phyloP scores from a whole-genome alignment of 305 asterid genomes.

The Solanum aculeatissimum region DNA sequence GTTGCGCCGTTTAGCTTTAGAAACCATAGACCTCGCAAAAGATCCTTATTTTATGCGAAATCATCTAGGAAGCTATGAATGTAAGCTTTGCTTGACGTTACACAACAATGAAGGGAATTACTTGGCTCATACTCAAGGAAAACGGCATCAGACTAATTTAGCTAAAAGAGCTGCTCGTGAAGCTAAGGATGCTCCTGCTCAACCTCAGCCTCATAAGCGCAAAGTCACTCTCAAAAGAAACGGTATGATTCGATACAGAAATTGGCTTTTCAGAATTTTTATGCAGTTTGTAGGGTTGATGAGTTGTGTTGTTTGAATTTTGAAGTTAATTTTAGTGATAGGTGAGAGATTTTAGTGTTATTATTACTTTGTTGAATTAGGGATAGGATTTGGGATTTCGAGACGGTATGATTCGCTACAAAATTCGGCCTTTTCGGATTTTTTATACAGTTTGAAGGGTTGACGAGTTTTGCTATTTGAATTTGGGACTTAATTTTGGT shows the following conservation, averaged over 20 bases:
- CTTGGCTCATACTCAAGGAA: conserved; percentile 96
- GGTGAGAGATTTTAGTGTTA: not conserved
- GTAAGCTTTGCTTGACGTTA: conserved; percentile 86
- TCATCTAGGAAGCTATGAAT: conserved; percentile 91
- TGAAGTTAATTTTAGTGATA: not conserved
- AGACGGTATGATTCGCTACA: not conserved
- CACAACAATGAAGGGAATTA: conserved; percentile 98
- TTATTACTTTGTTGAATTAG: not conserved
- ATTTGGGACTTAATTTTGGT: not conserved
- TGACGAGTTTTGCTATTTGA: not conserved
- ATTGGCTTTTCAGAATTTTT: not conserved
- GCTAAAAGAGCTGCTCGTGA: conserved; percentile 99
- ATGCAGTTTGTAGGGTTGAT: not conserved
- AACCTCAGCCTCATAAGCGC: conserved; percentile 98
- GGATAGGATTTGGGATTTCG: not conserved
- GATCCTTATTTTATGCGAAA: conserved; percentile 98
- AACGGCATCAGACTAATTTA: conserved; percentile 95
- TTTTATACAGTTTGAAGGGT: not conserved
- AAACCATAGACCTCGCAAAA: conserved; percentile 86
- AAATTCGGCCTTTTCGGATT: not conserved
- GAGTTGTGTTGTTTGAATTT: not conserved
- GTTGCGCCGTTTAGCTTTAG: conserved; percentile 76
- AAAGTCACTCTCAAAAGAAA: conserved; percentile 50
- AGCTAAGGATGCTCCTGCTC: conserved; percentile 94
- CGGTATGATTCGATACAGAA: conserved; percentile 18